Evolutionary conservation across 257 asterid species (phyloP).

Genomic region (Solanum tarapatanum): DNA sequence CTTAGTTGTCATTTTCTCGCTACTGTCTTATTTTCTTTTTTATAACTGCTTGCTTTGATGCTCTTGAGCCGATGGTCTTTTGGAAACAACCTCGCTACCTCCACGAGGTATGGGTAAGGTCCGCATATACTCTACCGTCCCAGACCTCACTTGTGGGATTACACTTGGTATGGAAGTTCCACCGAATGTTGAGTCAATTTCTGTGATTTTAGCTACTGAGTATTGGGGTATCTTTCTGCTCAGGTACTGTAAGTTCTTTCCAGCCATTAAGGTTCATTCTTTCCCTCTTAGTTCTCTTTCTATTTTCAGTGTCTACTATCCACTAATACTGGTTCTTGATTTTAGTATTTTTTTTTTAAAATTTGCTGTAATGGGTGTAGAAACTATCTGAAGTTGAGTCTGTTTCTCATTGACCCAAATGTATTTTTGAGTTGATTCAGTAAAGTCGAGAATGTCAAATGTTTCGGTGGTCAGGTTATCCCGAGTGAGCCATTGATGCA

Average conservation of each 20-base stretch:
- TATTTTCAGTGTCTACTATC: not conserved
- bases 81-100: not conserved
- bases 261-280: not conserved
- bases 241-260: not conserved
- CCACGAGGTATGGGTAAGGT: not conserved
- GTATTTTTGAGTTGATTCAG: slow-evolving; percentile 8
- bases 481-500: slow-evolving; percentile 60
- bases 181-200: not conserved
- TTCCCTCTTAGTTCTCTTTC: not conserved
- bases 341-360: not conserved
- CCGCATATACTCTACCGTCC: not conserved
- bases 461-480: slow-evolving; percentile 70
- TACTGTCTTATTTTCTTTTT: not conserved
- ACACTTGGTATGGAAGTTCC: not conserved
- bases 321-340: not conserved
- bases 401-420: not conserved
- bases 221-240: not conserved
- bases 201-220: not conserved
- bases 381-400: not conserved
- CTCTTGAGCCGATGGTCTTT: not conserved
- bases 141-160: not conserved
- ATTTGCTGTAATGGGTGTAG: not conserved
- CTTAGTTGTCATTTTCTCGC: not conserved
- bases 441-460: slow-evolving; percentile 78
- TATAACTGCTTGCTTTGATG: not conserved